These are phyloP conservation scores for Parafenestella ontariensis DNA, from an alignment of 2,329 filamentous ascomycete species.

Conservation along the genomic window DNA sequence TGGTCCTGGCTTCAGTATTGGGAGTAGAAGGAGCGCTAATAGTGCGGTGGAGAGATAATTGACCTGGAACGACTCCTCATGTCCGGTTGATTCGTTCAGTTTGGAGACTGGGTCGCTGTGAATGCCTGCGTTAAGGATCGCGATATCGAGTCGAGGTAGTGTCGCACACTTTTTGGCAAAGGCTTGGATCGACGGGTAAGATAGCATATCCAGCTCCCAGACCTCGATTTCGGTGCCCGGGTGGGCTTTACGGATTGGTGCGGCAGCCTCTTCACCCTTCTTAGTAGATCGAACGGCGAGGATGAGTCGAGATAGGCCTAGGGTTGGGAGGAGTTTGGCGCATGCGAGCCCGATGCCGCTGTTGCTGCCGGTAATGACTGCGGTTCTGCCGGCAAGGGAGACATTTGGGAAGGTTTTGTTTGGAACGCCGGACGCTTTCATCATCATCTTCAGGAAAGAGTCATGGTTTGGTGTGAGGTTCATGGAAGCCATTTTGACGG, in stretches of 20 bases:
- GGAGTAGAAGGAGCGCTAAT: constrained; percentile 58
- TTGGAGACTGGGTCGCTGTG: constrained; percentile 16
- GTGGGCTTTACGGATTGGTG: constrained; percentile 18
- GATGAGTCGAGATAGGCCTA: constrained; percentile 28
- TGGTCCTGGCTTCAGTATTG: constrained; percentile 27
- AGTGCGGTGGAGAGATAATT: constrained; percentile 63
- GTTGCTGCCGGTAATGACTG: not conserved
- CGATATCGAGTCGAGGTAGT: constrained; percentile 26
- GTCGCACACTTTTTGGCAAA: constrained; percentile 23
- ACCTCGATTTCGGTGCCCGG: constrained; percentile 27
- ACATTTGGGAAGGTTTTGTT: not conserved
- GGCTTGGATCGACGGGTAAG: constrained; percentile 25
- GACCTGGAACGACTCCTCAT: constrained; percentile 58
- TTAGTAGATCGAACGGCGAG: constrained; percentile 34
- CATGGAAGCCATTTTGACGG: not conserved
- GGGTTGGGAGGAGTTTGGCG: not conserved
- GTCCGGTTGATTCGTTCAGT: constrained; percentile 27
- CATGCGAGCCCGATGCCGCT: not conserved
- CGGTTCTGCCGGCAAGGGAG: not conserved
- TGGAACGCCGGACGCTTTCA: not conserved
- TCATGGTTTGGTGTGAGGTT: not conserved
- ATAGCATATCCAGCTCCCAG: constrained; percentile 36
- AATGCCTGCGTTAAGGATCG: constrained; percentile 49
- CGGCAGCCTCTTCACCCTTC: constrained; percentile 38
- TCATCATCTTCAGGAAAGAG: not conserved